Base-by-base conservation (phyloP, 164 flowering plant genomes). In the Aristolochia fimbriata region DNA sequence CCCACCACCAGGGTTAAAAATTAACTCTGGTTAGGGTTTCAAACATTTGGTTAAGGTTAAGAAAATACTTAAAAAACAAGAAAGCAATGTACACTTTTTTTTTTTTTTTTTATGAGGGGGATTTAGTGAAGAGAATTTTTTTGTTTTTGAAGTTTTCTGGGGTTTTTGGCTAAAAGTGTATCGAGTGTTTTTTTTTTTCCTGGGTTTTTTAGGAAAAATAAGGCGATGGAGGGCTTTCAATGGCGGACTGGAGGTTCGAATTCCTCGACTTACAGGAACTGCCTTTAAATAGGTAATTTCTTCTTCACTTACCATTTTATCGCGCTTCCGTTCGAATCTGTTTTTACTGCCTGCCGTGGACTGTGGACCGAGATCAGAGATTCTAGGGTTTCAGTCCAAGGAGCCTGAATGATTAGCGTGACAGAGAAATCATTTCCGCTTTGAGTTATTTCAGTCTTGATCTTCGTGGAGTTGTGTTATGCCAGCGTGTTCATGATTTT, bases 181-280 rank as follows among this genome's bases (percentile, higher is more conserved):
- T 61, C 61, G 52, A 47, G 55, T 31, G 56, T 63, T 64, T 62
- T 69, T 71, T 69, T 71, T 64, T 56, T 71, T 66, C 71, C 62
- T 47, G 68, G 60, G 71, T 78, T 62, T 70, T 58, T 62, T 53
- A 22, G 61, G 74, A 69, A 30, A 60, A 64, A 58, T 57, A 15
- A 31, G 62, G 59, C 48, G 75, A 67, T 59, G 69, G 52, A 75
- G 76, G 76, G 65, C 65, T 48, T 67, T 60, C 61, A 68, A 75
- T 76, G 79, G 79, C 66, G 65, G 67, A 69, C 65, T 63, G 59
- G 65, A 27, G 67, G 69, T 70, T 69, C 77, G 68, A 75, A 69
- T 60, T 63, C 64, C 57, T 55, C 63, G 14, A 45, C 48, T 27
- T 7, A 27, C 53, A 8, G 22, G 21, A 30, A 25, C 16, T 58